phyloP scores from a whole-genome alignment of 805 yeast genomes.

The Candida fluviatilis region DNA sequence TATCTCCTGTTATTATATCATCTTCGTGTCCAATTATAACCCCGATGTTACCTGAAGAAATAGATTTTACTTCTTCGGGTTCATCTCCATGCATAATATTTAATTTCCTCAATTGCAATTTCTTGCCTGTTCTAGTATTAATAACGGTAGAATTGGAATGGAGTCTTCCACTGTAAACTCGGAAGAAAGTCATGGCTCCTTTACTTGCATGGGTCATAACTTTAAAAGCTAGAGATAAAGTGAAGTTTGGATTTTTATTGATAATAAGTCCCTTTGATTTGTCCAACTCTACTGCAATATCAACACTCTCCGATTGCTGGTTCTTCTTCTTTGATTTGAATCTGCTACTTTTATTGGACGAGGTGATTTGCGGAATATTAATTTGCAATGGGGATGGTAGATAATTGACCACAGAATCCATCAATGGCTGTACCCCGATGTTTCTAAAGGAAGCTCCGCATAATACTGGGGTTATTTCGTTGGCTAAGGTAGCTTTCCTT shows the following conservation, averaged over 20 bases:
- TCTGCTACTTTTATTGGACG: slow-evolving; percentile 14
- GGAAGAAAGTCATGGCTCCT: slow-evolving; percentile 78
- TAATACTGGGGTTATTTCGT: slow-evolving; percentile 67
- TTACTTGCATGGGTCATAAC: slow-evolving; percentile 81
- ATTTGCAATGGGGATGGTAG: slow-evolving; percentile 80
- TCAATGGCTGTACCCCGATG: slow-evolving; percentile 90
- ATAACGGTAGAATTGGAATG: slow-evolving; percentile 56
- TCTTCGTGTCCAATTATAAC: slow-evolving; percentile 72
- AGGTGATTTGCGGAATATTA: slow-evolving; percentile 49
- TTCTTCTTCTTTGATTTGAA: slow-evolving; percentile 14
- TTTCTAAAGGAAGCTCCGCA: slow-evolving; percentile 93
- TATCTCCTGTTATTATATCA: slow-evolving; percentile 85
- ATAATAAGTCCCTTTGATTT: slow-evolving; percentile 45
- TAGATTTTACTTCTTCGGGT: slow-evolving; percentile 63
- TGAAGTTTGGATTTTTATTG: slow-evolving; percentile 53
- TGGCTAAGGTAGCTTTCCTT: slow-evolving; percentile 55
- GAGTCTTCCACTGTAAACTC: slow-evolving; percentile 83
- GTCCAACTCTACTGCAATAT: slow-evolving; percentile 35
- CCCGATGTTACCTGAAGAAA: slow-evolving; percentile 83
- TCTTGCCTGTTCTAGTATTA: slow-evolving; percentile 68
- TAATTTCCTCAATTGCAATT: slow-evolving; percentile 62
- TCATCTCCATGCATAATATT: slow-evolving; percentile 84
- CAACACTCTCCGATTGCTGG: slow-evolving; percentile 7
- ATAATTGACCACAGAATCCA: slow-evolving; percentile 76
- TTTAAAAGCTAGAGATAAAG: slow-evolving; percentile 86